Base-by-base conservation (phyloP, 768 basidiomycete genomes). In the Kwoniella bestiolae region DNA sequence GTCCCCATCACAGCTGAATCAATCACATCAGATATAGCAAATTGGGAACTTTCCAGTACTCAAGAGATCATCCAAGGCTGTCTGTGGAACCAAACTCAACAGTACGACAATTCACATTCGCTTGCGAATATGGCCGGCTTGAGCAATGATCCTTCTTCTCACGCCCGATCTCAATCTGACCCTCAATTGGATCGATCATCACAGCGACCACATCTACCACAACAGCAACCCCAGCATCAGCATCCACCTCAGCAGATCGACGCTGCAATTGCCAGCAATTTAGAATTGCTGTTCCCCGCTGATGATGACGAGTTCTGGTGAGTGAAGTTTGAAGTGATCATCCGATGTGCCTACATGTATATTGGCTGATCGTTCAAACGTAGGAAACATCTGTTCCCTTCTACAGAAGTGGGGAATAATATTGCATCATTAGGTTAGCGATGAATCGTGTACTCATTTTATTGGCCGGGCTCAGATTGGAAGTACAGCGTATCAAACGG, bases 271-370 rank as follows among this genome's bases (percentile, higher is more conserved):
- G 23, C 21, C 26, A 52, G 23, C 41, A 6, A 34, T 18, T 16
- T 38, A 18, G 61, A 55, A 14, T 32, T 53, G 35, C 50, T 63
- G 12, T 63, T 63, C 38, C 61, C 61, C 14, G 35, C 51, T 28
- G 61, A 29, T 8, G 61, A 63, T 53, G 61, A 63, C 31, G 50
- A 63, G 25, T 63, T 63, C 28, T 63, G 61, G 61, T 63, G 18
- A 38, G 52, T 63, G 11, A n/a, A n/a, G n/a, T 3, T 28, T 7
- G 11, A 29, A 26, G 8, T 6, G 25, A 31, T 26, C 6, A 14
- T 11, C 35, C 11, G 16, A 25, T 26, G 12, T 26, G 25, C 9
- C 6, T 26, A 7, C 14, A 3, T 7, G 16, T 12, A 14, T 14
- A 25, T 29, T 25, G 14, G 50, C 50, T 51, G 50, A 51, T 5